These are phyloP conservation scores for Diaporthe aspalathi DNA, from an alignment of 2,329 filamentous ascomycete genomes.

Conservation along the genomic window DNA sequence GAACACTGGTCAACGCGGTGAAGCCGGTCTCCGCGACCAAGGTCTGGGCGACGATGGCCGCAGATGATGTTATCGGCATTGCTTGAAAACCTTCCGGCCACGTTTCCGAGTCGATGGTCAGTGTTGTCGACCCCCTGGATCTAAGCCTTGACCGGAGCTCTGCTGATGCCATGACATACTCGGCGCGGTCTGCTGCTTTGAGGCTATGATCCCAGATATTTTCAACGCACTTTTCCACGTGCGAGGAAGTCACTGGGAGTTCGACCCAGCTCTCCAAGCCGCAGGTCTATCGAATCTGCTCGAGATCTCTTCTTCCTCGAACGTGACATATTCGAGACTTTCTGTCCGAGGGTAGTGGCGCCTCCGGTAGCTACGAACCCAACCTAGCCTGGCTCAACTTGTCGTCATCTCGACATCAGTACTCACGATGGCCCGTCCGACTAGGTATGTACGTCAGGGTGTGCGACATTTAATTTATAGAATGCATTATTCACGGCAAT, in stretches of 20 bases:
- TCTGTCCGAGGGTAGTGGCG: background rate
- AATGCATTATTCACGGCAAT: background rate
- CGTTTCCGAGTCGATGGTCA: background rate
- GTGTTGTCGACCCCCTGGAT: background rate
- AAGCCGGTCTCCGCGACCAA: background rate
- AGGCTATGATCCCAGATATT: background rate
- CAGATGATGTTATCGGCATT: background rate
- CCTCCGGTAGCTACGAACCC: background rate
- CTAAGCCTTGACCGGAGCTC: background rate
- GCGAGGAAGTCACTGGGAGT: background rate
- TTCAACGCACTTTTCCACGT: background rate
- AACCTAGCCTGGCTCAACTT: background rate
- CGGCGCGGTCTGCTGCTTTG: background rate
- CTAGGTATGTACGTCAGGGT: background rate
- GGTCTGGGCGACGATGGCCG: background rate
- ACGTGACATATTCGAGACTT: background rate
- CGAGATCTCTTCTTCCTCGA: background rate
- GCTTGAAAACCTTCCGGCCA: background rate
- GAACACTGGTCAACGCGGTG: background rate
- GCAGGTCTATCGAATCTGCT: background rate
- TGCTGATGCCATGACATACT: background rate
- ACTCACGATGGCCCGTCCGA: background rate
- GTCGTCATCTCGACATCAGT: background rate
- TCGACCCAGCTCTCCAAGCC: background rate
- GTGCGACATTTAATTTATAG: background rate